These are phyloP conservation scores for Magnolia changhungtana DNA, from an alignment of 164 flowering plant genomes.

Conservation along the genomic window DNA sequence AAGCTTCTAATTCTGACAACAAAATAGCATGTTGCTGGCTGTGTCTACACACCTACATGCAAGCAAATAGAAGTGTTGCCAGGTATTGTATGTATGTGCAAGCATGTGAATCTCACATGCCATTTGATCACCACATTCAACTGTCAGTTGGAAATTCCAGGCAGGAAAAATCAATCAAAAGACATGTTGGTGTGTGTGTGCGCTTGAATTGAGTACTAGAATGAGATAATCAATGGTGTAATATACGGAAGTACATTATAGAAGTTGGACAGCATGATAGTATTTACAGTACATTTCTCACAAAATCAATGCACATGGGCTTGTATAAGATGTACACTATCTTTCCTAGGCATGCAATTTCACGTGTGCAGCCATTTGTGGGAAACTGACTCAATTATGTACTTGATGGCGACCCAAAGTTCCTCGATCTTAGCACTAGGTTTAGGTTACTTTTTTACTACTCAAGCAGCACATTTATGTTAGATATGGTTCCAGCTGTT, in stretches of 20 bases:
- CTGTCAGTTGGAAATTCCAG: not conserved
- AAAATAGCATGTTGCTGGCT: not conserved
- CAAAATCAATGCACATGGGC: no score
- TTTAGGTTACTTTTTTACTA: no score
- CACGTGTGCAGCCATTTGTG: no score
- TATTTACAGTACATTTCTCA: no score
- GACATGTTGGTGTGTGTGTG: not conserved
- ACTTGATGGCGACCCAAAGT: not conserved
- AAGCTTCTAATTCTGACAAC: not conserved
- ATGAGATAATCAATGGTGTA: not conserved
- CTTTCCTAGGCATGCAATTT: no score
- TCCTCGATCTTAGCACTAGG: not conserved
- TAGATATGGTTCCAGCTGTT: not conserved
- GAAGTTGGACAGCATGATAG: no score
- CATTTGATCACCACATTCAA: not conserved
- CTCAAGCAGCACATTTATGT: not conserved
- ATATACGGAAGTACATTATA: no score
- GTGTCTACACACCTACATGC: not conserved
- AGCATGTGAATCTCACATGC: not conserved
- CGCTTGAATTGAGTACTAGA: not conserved
- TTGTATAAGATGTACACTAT: no score
- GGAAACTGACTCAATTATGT: not conserved
- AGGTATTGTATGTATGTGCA: not conserved
- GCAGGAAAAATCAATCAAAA: not conserved
- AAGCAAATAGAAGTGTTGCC: not conserved